phyloP scores from a whole-genome alignment of 768 basidiomycete species.

The Clavulina sp. region DNA sequence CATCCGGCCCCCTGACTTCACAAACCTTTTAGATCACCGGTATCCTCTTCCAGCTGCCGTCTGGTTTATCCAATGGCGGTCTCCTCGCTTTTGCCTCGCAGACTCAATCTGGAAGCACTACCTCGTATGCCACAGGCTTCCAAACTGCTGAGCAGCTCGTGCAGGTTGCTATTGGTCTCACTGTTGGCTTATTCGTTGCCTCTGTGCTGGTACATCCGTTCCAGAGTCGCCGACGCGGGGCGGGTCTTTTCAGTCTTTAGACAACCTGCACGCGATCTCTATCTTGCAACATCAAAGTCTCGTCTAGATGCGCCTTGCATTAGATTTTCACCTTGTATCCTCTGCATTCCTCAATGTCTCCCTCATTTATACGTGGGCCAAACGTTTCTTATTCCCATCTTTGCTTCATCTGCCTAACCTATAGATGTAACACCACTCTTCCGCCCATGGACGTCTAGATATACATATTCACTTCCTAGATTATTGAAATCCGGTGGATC shows the following conservation, averaged over 20 bases:
- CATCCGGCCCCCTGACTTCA: not conserved
- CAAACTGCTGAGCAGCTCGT: conserved; percentile 59
- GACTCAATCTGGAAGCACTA: conserved; percentile 13
- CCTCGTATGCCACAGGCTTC: conserved; percentile 52
- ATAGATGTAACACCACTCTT: too few species aligned
- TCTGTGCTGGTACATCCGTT: conserved; percentile 44
- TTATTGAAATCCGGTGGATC: too few species aligned
- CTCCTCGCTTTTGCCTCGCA: conserved; percentile 47
- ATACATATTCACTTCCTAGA: too few species aligned
- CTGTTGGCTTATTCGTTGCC: conserved; percentile 60
- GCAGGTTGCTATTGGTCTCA: conserved; percentile 59
- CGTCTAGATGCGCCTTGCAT: too few species aligned
- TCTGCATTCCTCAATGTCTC: too few species aligned
- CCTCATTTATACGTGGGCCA: too few species aligned
- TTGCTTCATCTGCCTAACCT: too few species aligned
- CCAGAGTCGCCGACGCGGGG: conserved; percentile 2
- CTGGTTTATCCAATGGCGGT: conserved; percentile 64
- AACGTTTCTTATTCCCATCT: too few species aligned
- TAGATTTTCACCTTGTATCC: too few species aligned
- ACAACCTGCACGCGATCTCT: too few species aligned
- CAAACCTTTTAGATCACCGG: conserved; percentile 36
- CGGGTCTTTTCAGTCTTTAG: conserved; percentile 7
- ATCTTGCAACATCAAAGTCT: too few species aligned
- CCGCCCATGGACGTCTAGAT: too few species aligned
- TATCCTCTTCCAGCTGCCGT: conserved; percentile 72